A percentile compares a stretch with the other conserved stretches of the same genome.
These are phyloP conservation scores for Neurospora sp. DNA, from an alignment of 495 filamentous ascomycete species.

Conservation along the genomic window DNA sequence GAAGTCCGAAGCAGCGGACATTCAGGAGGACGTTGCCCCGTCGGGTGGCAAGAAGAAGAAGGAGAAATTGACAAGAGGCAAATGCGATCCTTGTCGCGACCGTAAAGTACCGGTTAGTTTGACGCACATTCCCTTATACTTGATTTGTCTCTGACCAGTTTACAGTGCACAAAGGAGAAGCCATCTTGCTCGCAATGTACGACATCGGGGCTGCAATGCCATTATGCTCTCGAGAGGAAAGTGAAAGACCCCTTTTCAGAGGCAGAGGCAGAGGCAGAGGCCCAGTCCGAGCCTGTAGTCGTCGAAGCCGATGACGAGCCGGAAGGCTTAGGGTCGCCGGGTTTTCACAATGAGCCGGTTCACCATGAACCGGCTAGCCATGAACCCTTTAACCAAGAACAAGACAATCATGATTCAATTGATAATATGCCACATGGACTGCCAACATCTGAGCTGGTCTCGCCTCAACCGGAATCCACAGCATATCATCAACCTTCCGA, in stretches of 20 bases:
- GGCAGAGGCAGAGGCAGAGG: constrained; percentile 3
- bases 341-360: constrained; percentile 9
- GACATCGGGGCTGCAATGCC: constrained; percentile 17
- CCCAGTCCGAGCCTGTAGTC: background rate
- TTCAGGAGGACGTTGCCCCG: constrained; percentile 6
- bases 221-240: constrained; percentile 24
- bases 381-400: background rate
- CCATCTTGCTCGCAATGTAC: constrained; percentile 30
- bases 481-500: constrained; percentile 5
- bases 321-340: constrained; percentile 19
- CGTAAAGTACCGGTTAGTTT: constrained; percentile 19
- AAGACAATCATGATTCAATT: background rate
- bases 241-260: background rate
- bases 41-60: constrained; percentile 11
- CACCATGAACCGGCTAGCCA: background rate
- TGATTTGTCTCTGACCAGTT: background rate
- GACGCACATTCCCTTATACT: background rate
- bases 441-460: constrained; percentile 2
- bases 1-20: constrained; percentile 12
- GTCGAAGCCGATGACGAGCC: constrained; percentile 15
- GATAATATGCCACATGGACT: background rate
- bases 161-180: constrained; percentile 31
- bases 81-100: constrained; percentile 30
- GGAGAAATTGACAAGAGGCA: constrained; percentile 20
- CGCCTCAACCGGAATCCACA: constrained; percentile 8